Conservation (phyloP, 139 green algal genomes). For the Ettlia oleoabundans region DNA sequence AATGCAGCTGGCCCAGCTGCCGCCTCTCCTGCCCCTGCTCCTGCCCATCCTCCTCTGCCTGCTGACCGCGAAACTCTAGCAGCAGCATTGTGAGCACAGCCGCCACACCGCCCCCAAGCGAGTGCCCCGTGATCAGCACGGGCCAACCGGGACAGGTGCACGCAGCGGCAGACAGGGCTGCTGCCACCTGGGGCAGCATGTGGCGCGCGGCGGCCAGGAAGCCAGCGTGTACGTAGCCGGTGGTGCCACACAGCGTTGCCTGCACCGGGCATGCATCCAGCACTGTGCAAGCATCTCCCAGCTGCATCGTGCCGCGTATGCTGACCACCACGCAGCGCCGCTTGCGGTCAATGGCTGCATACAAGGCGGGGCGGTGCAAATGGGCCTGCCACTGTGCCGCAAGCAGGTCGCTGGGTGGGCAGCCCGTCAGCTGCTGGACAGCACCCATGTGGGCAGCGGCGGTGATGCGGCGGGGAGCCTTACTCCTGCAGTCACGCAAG, state of each 20-base stretch:
- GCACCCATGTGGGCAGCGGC: not conserved
- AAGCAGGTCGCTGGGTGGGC: constrained; percentile 1
- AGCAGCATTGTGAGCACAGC: constrained; percentile 26
- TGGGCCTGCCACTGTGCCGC: constrained; percentile 20
- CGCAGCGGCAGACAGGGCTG: constrained; percentile 42
- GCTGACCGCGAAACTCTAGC: not conserved
- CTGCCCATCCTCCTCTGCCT: not conserved
- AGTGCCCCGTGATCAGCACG: constrained; percentile 60
- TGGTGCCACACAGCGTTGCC: not conserved
- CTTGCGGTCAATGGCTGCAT: constrained; percentile 6
- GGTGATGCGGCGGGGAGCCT: constrained; percentile 7
- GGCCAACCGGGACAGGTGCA: constrained; percentile 55
- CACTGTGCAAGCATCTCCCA: constrained; percentile 12
- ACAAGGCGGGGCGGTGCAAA: constrained; percentile 15
- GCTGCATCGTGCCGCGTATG: constrained; percentile 23
- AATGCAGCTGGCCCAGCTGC: constrained; percentile 13
- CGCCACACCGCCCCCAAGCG: constrained; percentile 50
- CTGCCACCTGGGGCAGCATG: constrained; percentile 16
- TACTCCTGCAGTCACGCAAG: not conserved
- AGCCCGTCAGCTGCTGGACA: constrained; percentile 21
- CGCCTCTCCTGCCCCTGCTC: not conserved
- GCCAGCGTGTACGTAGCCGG: constrained; percentile 21
- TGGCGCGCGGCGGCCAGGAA: constrained; percentile 26
- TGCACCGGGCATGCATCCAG: constrained; percentile 14
- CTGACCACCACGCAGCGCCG: constrained; percentile 7